Evolutionary conservation across 805 yeast genomes (phyloP), one percentile per base, ranked within the genome.

Genomic region (Pichia heedii): DNA sequence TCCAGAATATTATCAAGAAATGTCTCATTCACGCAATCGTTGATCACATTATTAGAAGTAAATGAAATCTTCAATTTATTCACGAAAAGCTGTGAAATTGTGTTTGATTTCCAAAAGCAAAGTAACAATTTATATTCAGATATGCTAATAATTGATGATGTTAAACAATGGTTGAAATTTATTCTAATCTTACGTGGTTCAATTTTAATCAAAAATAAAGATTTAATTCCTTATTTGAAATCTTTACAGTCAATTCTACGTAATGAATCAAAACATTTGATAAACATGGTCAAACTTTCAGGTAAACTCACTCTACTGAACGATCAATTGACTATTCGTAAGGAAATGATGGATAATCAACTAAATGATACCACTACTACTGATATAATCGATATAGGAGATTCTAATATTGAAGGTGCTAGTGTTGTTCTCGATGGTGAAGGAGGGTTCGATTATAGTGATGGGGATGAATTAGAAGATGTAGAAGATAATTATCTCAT

Each of bases 241-340:
- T 63, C 71, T 3, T 61, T 90, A 43, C 81, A 77, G 57, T 57
- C 73, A 3, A 70, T 82, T 0, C 65, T 89, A 24, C 63, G 69
- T 18, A 67, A 74, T 44, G 81, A 75, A 27, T 69, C 74, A 60
- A 72, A 72, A 48, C 70, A 71, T 21, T 63, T 90, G 49, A 83
- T 89, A 9, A 72, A 76, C 33, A 68, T 90, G 41, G 65, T 89
- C 22, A 79, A 93, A 2, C 71, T 90, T 26, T 94, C 89, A 60
- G 98, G 98, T 38, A 76, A 93, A 50, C 67, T 90, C 38, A 84
- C 81, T 54, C 71, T 90, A 60, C 69, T 90, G 36, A 74, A 74
- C 50, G 74, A 87, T 3, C 97, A 90, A 63, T 71, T 86, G 11
- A 72, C 75, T 45, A 65, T 90, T 50, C 78, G 97, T 56, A 61